Percentiles rank a stretch among this genome's conserved stretches.
Conservation (phyloP, 331 rosid genomes). For the Saraca asoca region DNA sequence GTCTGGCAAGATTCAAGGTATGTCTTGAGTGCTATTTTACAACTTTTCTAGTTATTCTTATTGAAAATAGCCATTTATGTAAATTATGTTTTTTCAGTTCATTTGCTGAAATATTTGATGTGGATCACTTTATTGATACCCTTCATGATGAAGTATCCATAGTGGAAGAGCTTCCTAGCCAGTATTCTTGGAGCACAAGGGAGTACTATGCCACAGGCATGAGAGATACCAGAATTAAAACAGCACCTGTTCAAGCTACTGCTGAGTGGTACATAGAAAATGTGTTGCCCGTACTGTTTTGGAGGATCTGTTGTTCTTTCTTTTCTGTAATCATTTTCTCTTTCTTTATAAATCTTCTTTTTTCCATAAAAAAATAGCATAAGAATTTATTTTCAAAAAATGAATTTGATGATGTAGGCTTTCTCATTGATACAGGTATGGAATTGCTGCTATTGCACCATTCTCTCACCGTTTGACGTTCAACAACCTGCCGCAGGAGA, state of each 20-base stretch:
- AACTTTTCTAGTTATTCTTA: conserved; percentile 10
- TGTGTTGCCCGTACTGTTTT: conserved; percentile 54
- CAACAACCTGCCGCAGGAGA: conserved; percentile 73
- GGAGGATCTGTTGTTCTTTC: no score
- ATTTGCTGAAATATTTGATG: conserved; percentile 82
- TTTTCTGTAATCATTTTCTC: no score
- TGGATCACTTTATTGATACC: conserved; percentile 72
- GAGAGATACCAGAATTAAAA: conserved; percentile 69
- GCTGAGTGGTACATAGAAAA: conserved; percentile 81
- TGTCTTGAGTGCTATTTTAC: conserved; percentile 26
- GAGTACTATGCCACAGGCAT: conserved; percentile 75
- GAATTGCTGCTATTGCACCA: conserved; percentile 86
- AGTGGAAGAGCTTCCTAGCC: conserved; percentile 74
- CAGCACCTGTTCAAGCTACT: conserved; percentile 80
- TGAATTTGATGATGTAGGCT: conserved; percentile 25
- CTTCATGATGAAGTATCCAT: conserved; percentile 65
- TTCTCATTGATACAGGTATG: conserved; percentile 64
- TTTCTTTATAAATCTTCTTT: no score
- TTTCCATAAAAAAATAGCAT: no score
- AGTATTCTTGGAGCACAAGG: conserved; percentile 76
- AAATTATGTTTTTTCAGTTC: conserved; percentile 56
- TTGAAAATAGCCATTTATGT: conserved; percentile 4
- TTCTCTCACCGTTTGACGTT: conserved; percentile 93
- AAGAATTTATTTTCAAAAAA: conserved; percentile 30
- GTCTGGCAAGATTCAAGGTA: conserved; percentile 96